phyloP scores from a whole-genome alignment of 2,329 filamentous ascomycete species.

The Alternaria panax region DNA sequence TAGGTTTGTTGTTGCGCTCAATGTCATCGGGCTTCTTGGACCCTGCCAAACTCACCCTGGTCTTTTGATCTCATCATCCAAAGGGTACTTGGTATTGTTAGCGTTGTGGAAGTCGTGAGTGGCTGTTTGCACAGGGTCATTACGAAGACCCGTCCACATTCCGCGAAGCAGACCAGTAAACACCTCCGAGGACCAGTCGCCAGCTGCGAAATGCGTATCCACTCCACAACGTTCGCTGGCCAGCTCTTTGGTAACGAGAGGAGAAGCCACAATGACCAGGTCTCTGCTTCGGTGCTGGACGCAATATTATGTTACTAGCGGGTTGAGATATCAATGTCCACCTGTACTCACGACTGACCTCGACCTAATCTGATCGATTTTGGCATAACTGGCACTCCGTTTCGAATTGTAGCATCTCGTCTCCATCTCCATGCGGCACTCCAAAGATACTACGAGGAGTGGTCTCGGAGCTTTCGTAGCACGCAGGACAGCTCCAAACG shows the following conservation, averaged over 20 bases:
- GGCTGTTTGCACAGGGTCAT: not conserved
- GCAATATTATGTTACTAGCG: not conserved
- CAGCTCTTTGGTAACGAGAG: not conserved
- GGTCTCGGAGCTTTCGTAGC: not conserved
- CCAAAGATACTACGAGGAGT: not conserved
- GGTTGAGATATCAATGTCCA: not conserved
- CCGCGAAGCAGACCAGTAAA: not conserved
- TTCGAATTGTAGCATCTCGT: accelerated
- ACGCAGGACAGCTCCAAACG: not conserved
- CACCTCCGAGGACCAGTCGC: not conserved
- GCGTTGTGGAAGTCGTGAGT: not conserved
- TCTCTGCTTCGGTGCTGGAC: not conserved
- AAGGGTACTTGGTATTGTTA: not conserved
- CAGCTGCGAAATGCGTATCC: not conserved
- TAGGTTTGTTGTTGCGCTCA: not conserved
- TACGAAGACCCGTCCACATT: not conserved
- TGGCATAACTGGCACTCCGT: no score
- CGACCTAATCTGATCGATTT: not conserved
- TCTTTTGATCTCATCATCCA: no score
- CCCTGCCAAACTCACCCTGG: not conserved
- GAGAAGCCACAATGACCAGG: not conserved
- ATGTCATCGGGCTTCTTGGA: not conserved
- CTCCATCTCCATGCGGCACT: not conserved
- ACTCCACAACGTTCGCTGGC: not conserved
- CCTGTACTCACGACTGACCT: not conserved